phyloP scores from a whole-genome alignment of 495 filamentous ascomycete genomes.

The Penicillium atrosanguineum region DNA sequence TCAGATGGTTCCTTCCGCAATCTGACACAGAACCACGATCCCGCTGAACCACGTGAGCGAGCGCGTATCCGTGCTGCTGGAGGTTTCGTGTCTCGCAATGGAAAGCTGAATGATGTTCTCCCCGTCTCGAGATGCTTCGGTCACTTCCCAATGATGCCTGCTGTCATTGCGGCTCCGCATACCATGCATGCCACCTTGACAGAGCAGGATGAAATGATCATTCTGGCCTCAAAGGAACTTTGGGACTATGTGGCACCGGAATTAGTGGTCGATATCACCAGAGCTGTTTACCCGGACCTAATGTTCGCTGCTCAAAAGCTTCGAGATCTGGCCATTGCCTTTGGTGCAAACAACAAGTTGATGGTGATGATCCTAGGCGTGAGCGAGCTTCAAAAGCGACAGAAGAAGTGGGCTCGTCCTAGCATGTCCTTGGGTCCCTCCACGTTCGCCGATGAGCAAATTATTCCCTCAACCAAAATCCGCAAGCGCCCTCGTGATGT shows the following conservation, averaged over 20 bases:
- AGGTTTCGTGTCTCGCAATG: slow-evolving; percentile 90
- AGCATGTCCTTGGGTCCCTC: slow-evolving; percentile 79
- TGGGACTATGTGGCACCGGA: slow-evolving; percentile 92
- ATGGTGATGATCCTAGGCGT: slow-evolving; percentile 99
- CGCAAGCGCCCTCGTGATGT: slow-evolving; percentile 65
- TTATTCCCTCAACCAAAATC: slow-evolving; percentile 57
- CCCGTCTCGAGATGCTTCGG: slow-evolving; percentile 94
- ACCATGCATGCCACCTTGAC: slow-evolving; percentile 74
- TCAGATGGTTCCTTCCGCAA: slow-evolving; percentile 76
- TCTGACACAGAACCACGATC: slow-evolving; percentile 88
- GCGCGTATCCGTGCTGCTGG: slow-evolving; percentile 91
- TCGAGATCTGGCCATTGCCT: slow-evolving; percentile 91
- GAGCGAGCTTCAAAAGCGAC: slow-evolving; percentile 79
- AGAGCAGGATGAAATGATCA: slow-evolving; percentile 89
- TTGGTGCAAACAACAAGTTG: slow-evolving; percentile 87
- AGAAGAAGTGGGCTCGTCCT: slow-evolving; percentile 68
- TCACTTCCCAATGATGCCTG: slow-evolving; percentile 87
- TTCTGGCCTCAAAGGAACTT: slow-evolving; percentile 86
- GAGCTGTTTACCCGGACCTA: slow-evolving; percentile 77
- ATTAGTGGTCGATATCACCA: slow-evolving; percentile 85
- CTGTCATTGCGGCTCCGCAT: slow-evolving; percentile 87
- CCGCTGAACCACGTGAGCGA: slow-evolving; percentile 77
- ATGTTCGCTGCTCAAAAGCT: slow-evolving; percentile 98
- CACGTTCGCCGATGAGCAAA: slow-evolving; percentile 67
- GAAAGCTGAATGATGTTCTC: slow-evolving; percentile 87